Percentiles rank a stretch among this genome's conserved stretches.
phyloP scores from a whole-genome alignment of 2,329 filamentous ascomycete species.

The Dactylellina cionopaga region DNA sequence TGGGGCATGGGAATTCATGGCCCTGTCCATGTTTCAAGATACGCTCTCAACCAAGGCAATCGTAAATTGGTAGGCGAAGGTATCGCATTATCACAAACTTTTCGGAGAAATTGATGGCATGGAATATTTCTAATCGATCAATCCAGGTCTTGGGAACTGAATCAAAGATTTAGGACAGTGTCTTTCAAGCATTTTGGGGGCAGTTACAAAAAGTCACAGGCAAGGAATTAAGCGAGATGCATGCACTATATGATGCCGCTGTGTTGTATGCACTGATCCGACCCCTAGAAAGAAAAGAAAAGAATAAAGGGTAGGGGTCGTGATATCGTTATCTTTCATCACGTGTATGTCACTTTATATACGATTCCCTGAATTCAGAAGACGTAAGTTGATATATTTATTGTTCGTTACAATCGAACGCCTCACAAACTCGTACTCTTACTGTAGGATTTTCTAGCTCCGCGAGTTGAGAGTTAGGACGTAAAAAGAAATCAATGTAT shows the following conservation, averaged over 20 bases:
- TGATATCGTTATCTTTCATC: too few relatives aligned
- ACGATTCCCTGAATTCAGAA: too few relatives aligned
- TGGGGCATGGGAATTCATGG: not conserved
- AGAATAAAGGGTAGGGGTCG: not conserved
- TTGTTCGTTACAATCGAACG: too few relatives aligned
- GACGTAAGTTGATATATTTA: too few relatives aligned
- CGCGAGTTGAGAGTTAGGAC: too few relatives aligned
- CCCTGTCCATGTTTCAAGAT: slow-evolving; percentile 13
- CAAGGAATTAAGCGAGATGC: slow-evolving; percentile 21
- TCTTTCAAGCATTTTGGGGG: not conserved
- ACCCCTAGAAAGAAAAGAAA: not conserved
- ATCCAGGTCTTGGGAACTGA: not conserved
- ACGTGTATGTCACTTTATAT: too few relatives aligned
- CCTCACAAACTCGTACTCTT: too few relatives aligned
- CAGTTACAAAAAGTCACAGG: not conserved
- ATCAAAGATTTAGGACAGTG: slow-evolving; percentile 3
- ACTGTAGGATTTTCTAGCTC: too few relatives aligned
- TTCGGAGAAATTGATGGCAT: slow-evolving; percentile 1
- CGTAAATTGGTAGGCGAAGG: slow-evolving; percentile 13
- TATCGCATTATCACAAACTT: slow-evolving; percentile 34
- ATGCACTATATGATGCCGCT: slow-evolving; percentile 12
- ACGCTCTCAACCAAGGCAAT: slow-evolving; percentile 24
- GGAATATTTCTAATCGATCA: not conserved
- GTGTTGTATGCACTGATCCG: slow-evolving; percentile 2
- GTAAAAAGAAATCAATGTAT: too few relatives aligned